These are phyloP conservation scores for Dendrobium catenatum DNA, from an alignment of 106 monocot species.

Conservation along the genomic window DNA sequence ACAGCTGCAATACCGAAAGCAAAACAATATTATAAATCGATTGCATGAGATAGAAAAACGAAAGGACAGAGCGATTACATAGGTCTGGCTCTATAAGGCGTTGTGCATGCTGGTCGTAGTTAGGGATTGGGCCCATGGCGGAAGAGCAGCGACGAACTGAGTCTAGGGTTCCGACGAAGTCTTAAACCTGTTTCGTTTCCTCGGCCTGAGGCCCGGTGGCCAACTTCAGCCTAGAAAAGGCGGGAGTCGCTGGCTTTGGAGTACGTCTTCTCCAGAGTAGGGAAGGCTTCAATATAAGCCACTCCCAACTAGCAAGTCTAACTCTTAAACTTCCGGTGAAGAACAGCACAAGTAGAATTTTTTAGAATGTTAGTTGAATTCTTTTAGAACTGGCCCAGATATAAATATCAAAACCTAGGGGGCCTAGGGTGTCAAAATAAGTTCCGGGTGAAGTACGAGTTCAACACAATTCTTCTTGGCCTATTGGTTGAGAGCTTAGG, in stretches of 20 bases:
- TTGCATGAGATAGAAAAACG: not conserved
- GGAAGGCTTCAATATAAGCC: no score
- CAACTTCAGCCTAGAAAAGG: not conserved
- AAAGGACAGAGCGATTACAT: slow-evolving; percentile 17
- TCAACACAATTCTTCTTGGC: no score
- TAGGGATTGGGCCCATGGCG: slow-evolving; percentile 64
- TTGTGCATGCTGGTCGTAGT: slow-evolving; percentile 92
- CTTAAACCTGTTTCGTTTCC: not conserved
- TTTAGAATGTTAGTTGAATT: no score
- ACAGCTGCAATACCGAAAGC: slow-evolving; percentile 30
- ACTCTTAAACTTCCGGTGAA: no score
- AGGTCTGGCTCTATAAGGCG: slow-evolving; percentile 79
- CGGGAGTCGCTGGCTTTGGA: not conserved
- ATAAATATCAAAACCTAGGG: no score
- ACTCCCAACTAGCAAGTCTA: no score
- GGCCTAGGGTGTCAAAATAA: no score
- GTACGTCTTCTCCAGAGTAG: no score
- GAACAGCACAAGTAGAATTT: no score
- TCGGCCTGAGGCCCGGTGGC: not conserved
- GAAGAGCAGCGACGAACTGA: not conserved
- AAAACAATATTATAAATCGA: not conserved
- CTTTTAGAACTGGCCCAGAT: no score
- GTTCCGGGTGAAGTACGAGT: no score
- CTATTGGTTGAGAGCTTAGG: no score
- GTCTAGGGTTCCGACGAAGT: slow-evolving; percentile 7